Base-by-base conservation (phyloP, 1,284 basidiomycete species). In the Puccinia novopanici region DNA sequence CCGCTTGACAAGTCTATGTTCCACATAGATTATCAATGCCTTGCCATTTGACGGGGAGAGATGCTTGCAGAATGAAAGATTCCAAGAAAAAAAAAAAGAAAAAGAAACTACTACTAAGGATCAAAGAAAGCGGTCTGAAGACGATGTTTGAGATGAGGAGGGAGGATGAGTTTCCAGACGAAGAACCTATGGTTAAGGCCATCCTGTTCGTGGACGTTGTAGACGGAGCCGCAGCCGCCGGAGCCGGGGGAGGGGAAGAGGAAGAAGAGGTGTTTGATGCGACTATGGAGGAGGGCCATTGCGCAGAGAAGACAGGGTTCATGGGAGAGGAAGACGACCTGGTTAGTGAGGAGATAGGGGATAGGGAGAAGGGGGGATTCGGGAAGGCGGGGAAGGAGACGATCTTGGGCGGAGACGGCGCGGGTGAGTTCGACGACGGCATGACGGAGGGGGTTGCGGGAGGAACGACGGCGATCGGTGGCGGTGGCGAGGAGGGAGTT, bases 231-330 rank as follows among this genome's bases (percentile, higher is more conserved):
- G 42, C 77, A 80, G 30, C 68, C 77, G 50, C 77, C 77, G n/a
- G 42, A 92, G 81, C 88, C 85, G 45, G 88, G 83, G 91, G 91
- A 92, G 0, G 92, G 89, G 50, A 89, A 85, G 30, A 95, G 84
- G 84, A 91, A 95, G 82, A 93, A 87, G 5, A 96, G 89, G 82
- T 94, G 91, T 83, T 92, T 91, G 75, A 96, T 93, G 27, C 95
- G 89, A 1, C 92, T 94, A 86, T 98, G 95, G 10, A 95, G 86
- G 24, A 98, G 87, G 1, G 94, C 93, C 95, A 98, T 98, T 82
- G 91, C 90, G 85, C 95, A 98, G 92, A 97, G 94, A 80, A 97
- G 89, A 84, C 95, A 98, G 2, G 95, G 95, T 84, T 98, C 95
- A 86, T 98, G 95, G 2, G 93, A 93, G 72, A 90, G 89, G 87